Conservation (phyloP, 768 basidiomycete genomes). For the Kwoniella sp. region DNA sequence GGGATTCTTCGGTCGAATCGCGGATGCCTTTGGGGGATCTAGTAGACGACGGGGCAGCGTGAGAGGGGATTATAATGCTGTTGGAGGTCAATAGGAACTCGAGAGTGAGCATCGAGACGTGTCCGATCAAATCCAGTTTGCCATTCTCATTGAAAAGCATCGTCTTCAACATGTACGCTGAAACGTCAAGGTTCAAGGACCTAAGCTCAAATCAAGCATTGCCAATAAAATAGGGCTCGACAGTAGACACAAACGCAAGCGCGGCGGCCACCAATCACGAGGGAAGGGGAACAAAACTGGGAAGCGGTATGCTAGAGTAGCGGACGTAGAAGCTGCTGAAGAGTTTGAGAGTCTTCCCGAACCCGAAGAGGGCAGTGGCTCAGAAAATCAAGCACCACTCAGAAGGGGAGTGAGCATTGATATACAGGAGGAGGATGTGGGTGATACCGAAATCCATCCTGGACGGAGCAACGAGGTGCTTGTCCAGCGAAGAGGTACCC, state of each 20-base stretch:
- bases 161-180: too few relatives aligned
- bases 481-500: not conserved
- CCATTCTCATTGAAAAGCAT: too few relatives aligned
- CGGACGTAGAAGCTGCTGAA: constrained; percentile 35
- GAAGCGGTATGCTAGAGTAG: not conserved
- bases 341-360: constrained; percentile 34
- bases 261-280: constrained; percentile 1
- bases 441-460: constrained; percentile 18
- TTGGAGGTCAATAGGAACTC: constrained; percentile 52
- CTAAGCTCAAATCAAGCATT: too few relatives aligned
- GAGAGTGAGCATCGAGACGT: constrained; percentile 43
- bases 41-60: constrained; percentile 22
- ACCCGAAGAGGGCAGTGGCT: constrained; percentile 9
- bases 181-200: not conserved
- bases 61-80: constrained; percentile 40
- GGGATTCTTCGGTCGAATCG: constrained; percentile 15
- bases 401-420: not conserved
- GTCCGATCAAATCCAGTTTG: not conserved
- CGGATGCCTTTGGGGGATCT: constrained; percentile 19
- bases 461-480: not conserved
- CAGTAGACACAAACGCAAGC: constrained; percentile 22
- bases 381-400: not conserved
- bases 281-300: not conserved
- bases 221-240: constrained; percentile 45
- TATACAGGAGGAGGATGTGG: constrained; percentile 11